Evolutionary conservation across 2,329 filamentous ascomycete species (phyloP).

Genomic region (Xylaria sp.): DNA sequence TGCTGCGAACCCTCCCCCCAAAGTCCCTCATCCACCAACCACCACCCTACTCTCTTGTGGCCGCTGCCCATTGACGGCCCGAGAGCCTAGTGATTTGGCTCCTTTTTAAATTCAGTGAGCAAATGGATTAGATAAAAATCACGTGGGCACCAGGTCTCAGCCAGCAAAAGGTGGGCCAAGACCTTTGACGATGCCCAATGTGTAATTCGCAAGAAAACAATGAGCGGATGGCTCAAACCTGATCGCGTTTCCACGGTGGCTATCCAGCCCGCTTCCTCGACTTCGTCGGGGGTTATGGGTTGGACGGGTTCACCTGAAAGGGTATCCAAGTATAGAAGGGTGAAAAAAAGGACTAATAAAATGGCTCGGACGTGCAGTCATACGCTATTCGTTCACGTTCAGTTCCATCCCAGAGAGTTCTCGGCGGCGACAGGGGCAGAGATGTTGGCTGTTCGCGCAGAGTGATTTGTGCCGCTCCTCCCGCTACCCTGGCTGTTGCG

Average conservation of each 20-base stretch:
- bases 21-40: conserved; percentile 39
- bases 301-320: conserved; percentile 51
- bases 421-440: conserved; percentile 91
- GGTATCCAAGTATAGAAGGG: conserved; percentile 57
- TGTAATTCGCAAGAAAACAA: conserved; percentile 49
- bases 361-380: conserved; percentile 48
- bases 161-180: conserved; percentile 50
- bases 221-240: conserved; percentile 44
- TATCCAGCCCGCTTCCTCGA: conserved; percentile 37
- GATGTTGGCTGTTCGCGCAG: conserved; percentile 72
- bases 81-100: conserved; percentile 34
- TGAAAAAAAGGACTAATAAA: conserved; percentile 40
- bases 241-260: conserved; percentile 46
- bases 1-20: conserved; percentile 39
- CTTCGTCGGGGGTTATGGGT: conserved; percentile 28
- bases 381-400: conserved; percentile 47
- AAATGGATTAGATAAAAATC: conserved; percentile 49
- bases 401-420: conserved; percentile 97
- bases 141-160: conserved; percentile 45
- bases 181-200: conserved; percentile 45
- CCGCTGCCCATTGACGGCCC: conserved; percentile 40
- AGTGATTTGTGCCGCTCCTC: conserved; percentile 62
- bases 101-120: conserved; percentile 38
- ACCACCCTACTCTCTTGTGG: conserved; percentile 35
- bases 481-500: conserved; percentile 74